These are phyloP conservation scores for Theileria orientalis DNA, from an alignment of 169 alveolate species.

Conservation along the genomic window DNA sequence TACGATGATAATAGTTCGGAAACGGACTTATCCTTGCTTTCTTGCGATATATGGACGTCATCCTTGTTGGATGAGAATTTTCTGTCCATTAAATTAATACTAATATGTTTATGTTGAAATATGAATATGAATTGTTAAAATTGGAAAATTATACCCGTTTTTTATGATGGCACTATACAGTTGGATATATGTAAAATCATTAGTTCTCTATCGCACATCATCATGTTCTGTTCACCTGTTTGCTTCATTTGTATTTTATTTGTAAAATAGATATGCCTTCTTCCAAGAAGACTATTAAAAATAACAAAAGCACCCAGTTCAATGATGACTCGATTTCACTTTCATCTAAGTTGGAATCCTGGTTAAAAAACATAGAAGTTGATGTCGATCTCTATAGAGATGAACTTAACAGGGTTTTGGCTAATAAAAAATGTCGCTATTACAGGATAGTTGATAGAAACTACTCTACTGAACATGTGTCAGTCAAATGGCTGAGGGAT, in stretches of 20 bases:
- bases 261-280: neutral
- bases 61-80: constrained; percentile 2
- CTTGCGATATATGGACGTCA: neutral
- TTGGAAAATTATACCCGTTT: neutral
- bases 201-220: neutral
- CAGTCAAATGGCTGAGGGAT: constrained; percentile 60
- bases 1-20: constrained; percentile 54
- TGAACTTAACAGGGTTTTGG: constrained; percentile 17
- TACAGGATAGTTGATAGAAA: constrained; percentile 15
- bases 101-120: neutral
- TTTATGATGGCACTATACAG: neutral
- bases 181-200: neutral
- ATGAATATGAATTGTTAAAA: neutral
- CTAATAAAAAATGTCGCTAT: constrained; percentile 33
- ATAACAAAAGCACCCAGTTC: neutral
- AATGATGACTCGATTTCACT: neutral
- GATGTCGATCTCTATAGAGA: constrained; percentile 25
- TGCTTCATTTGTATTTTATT: too few relatives aligned
- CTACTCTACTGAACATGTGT: neutral
- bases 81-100: neutral
- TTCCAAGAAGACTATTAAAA: neutral
- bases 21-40: constrained; percentile 38
- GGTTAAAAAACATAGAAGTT: constrained; percentile 51
- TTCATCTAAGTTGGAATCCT: constrained; percentile 28
- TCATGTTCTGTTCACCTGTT: too few relatives aligned